phyloP scores from a whole-genome alignment of 139 green algal species.

The Asterochloris sp. region DNA sequence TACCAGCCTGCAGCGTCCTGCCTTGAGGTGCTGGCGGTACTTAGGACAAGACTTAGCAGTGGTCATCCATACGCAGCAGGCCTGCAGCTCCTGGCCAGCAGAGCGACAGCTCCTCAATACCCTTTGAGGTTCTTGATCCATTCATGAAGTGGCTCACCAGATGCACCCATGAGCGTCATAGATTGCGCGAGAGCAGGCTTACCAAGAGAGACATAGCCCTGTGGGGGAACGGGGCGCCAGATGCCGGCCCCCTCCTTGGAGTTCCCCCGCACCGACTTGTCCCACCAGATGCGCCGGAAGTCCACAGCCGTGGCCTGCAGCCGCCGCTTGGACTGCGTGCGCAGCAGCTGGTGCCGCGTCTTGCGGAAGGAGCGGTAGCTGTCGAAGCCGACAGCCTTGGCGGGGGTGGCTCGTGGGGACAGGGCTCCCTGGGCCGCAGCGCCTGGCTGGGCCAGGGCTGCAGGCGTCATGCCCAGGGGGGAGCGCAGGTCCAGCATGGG shows the following conservation, averaged over 20 bases:
- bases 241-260: constrained; percentile 30
- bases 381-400: not conserved
- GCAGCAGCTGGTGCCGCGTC: constrained; percentile 9
- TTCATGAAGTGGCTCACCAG: too few relatives aligned
- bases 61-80: too few relatives aligned
- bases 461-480: constrained; percentile 62
- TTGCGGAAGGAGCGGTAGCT: constrained; percentile 12
- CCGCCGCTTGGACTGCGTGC: constrained; percentile 5
- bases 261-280: constrained; percentile 37
- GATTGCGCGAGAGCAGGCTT: not conserved
- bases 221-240: constrained; percentile 65
- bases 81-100: not conserved
- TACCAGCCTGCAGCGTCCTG: too few relatives aligned
- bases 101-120: not conserved
- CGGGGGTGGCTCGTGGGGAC: not conserved
- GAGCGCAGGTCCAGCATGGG: constrained; percentile 53
- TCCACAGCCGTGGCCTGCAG: constrained; percentile 41
- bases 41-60: too few relatives aligned
- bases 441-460: constrained; percentile 35
- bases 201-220: constrained; percentile 67
- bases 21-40: too few relatives aligned
- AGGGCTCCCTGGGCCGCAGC: not conserved
- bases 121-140: too few relatives aligned
- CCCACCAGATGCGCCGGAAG: constrained; percentile 73
- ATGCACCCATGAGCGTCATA: too few relatives aligned